phyloP scores from a whole-genome alignment of 495 filamentous ascomycete species.

The Talaromyces stipitatus region DNA sequence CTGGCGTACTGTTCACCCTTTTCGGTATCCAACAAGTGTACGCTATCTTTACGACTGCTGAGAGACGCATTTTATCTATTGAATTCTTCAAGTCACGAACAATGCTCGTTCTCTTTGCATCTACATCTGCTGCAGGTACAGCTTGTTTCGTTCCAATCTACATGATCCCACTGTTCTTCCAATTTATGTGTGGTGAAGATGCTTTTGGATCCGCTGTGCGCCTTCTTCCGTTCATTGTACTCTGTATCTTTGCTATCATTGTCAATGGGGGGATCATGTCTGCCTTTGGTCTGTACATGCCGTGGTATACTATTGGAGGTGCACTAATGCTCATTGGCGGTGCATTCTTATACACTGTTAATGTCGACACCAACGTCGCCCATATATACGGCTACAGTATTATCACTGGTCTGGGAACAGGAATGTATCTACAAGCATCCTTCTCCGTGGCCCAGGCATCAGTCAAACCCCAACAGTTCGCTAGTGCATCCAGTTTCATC shows the following conservation, averaged over 20 bases:
- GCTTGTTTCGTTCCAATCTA: background rate
- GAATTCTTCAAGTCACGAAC: conserved; percentile 24
- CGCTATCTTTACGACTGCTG: conserved; percentile 36
- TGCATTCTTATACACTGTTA: conserved; percentile 41
- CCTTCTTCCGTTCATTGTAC: conserved; percentile 55
- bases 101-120: conserved; percentile 44
- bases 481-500: conserved; percentile 37
- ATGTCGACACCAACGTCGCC: conserved; percentile 22
- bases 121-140: conserved; percentile 46
- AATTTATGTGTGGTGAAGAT: conserved; percentile 44
- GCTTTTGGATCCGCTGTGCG: conserved; percentile 45
- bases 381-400: conserved; percentile 47
- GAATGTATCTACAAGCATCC: conserved; percentile 35
- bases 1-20: conserved; percentile 41
- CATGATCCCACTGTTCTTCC: conserved; percentile 47
- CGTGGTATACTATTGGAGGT: conserved; percentile 47
- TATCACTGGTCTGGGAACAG: conserved; percentile 42
- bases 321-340: conserved; percentile 41
- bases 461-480: conserved; percentile 19
- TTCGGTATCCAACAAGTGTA: conserved; percentile 47
- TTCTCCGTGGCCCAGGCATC: conserved; percentile 43
- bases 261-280: conserved; percentile 45
- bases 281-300: conserved; percentile 47
- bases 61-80: conserved; percentile 45
- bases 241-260: too few species aligned